Evolutionary conservation across 257 asterid genomes (phyloP), one percentile per base, ranked within the genome.

Genomic region (Ligustrum vulgare): DNA sequence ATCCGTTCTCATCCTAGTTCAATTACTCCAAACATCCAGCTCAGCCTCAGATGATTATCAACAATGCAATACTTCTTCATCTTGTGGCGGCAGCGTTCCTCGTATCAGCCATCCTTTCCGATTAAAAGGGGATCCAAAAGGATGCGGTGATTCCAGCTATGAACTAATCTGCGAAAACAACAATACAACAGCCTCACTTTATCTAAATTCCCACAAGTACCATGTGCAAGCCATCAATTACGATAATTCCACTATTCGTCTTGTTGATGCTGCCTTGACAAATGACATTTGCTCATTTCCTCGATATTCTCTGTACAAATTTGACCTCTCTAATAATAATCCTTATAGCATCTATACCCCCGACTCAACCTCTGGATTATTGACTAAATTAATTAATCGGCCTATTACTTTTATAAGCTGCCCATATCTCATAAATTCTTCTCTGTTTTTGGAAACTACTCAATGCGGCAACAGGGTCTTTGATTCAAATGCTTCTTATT

Each of bases 31-130:
- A 56, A 22, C 15, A 20, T 20, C 31, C 43, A 2, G 7, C 25
- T 20, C 62, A 67, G 31, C 18, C 32, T 35, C n/a, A n/a, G n/a
- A n/a, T n/a, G n/a, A 12, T 3, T 22, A 25, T 39, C 4, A 6
- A 13, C 2, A 45, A 6, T 77, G 65, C n/a, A 25, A 63, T n/a
- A 70, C 85, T 75, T 82, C 82, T 12, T 3, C 83, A 1, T 82
- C n/a, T n/a, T n/a, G n/a, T n/a, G n/a, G 86, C 41, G 86, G 84
- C 32, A 41, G 41, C 8, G 51, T 82, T 70, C 58, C 10, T 20
- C 73, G 56, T 13, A 82, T 79, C 34, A 82, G 82, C 62, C 25
- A 36, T 75, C 86, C 86, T 70, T 82, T 82, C 67, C 72, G 82
- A 51, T 70, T 82, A 20, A 76, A 43, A 37, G 63, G 13, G 10